Percentiles rank a stretch among this genome's conserved stretches.
Conservation (phyloP, 2,329 filamentous ascomycete genomes). For the Epichloe amarillans region DNA sequence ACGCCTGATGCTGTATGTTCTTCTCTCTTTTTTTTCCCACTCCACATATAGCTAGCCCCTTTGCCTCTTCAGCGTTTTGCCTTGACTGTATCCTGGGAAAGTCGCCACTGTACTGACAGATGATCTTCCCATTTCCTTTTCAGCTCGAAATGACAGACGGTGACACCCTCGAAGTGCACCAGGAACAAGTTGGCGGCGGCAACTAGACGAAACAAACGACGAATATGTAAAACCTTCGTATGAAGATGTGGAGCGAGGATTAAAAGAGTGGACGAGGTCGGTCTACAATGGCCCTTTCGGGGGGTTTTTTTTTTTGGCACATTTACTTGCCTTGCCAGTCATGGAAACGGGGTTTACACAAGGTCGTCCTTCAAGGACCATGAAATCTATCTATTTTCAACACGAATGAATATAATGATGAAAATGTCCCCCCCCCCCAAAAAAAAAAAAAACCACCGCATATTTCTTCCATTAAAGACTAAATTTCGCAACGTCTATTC, state of each 20-base stretch:
- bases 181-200: constrained; percentile 85
- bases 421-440: neutral
- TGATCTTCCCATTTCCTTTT: neutral
- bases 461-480: neutral
- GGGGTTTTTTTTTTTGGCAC: neutral
- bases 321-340: neutral
- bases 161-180: constrained; percentile 92
- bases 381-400: neutral
- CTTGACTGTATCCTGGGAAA: neutral
- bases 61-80: neutral
- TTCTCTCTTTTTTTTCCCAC: constrained; percentile 13
- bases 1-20: constrained; percentile 75
- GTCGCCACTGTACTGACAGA: neutral
- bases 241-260: too few species aligned
- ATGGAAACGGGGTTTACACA: neutral
- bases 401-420: neutral
- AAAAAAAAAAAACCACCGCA: neutral
- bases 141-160: constrained; percentile 96
- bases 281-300: neutral
- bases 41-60: neutral
- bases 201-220: constrained; percentile 7
- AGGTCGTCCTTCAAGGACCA: neutral
- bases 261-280: neutral
- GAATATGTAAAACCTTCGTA: neutral
- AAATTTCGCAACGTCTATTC: neutral